Conservation (phyloP, 192 early-diverging fungal species). For the Gryganskiella cystojenkinii region DNA sequence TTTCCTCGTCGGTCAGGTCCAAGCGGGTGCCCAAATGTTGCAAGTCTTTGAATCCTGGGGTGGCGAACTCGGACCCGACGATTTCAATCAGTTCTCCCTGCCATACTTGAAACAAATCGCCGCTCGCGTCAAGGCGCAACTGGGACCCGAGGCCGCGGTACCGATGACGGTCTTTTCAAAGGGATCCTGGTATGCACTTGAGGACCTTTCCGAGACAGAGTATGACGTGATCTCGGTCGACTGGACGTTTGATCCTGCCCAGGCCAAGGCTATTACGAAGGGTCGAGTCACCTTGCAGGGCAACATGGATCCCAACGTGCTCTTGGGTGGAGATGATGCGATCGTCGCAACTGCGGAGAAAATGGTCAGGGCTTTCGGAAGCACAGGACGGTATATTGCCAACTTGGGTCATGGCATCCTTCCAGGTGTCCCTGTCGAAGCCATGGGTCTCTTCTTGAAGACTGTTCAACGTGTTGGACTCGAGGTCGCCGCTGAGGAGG, state of each 20-base stretch:
- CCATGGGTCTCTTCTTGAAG: slow-evolving; percentile 74
- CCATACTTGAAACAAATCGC: slow-evolving; percentile 92
- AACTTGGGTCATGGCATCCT: slow-evolving; percentile 98
- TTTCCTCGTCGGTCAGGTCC: slow-evolving; percentile 92
- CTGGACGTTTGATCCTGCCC: slow-evolving; percentile 85
- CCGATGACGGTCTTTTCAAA: slow-evolving; percentile 95
- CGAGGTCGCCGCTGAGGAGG: slow-evolving; percentile 53
- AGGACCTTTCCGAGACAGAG: slow-evolving; percentile 68
- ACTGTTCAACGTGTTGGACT: slow-evolving; percentile 70
- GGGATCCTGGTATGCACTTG: slow-evolving; percentile 90
- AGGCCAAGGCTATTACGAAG: slow-evolving; percentile 63
- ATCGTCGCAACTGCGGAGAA: slow-evolving; percentile 77
- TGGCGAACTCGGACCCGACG: slow-evolving; percentile 87
- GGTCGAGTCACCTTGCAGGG: slow-evolving; percentile 85
- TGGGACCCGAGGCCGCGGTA: slow-evolving; percentile 58
- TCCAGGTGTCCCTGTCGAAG: slow-evolving; percentile 82
- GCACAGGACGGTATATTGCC: slow-evolving; percentile 80
- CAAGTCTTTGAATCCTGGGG: slow-evolving; percentile 99
- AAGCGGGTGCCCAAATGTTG: slow-evolving; percentile 95
- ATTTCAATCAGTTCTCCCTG: slow-evolving; percentile 87
- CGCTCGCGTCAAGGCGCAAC: slow-evolving; percentile 71
- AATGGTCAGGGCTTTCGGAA: slow-evolving; percentile 89
- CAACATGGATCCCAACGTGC: slow-evolving; percentile 90
- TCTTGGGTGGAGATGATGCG: slow-evolving; percentile 80
- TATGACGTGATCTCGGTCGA: slow-evolving; percentile 94